Evolutionary conservation across 371 early-diverging fungal genomes (phyloP), one percentile per base, ranked within the genome.

Genomic region (Lichtheimia ramosa): DNA sequence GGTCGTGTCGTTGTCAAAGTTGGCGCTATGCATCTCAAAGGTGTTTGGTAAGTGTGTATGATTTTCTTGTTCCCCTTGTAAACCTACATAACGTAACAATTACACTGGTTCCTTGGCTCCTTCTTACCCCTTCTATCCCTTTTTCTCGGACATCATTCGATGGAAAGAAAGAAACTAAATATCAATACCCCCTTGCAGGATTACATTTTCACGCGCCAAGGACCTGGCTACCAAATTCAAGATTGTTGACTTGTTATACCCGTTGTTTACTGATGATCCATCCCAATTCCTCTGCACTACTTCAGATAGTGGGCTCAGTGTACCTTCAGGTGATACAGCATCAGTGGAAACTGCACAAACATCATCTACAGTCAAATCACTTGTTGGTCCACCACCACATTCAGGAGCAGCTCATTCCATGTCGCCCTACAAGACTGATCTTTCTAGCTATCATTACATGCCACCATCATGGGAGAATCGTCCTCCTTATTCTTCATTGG

Each of bases 1-100:
- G 92, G 89, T 16, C 83, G 94, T 59, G 84, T 86, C 16, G 94
- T 93, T 15, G 89, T 93, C 64, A 93, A 93, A 69, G 90, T 89
- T 2, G 94, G 94, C 24, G 88, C 92, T 3, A 92, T 93, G 93
- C 89, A 90, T 65, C 80, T 93, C 43, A 93, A 93, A 66, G 94
- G 94, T 18, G 94, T 93, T 49, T 93, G 94, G 93, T 83, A 75
- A 75, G 74, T 69, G 52, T 46, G 25, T 27, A 20, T 48, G 14
- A 20, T 51, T 43, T 58, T 25, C 18, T 55, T 51, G 34, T 14
- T 48, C 27, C 16, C 18, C 14, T 40, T 57, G 41, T 64, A 18
- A 7, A 16, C 46, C 3, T 7, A 46, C 7, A 16, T 15, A n/a
- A 16, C 20, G 15, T 14, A 16, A 4, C 5, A 3, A 46, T n/a